Evolutionary conservation across 352 stramenopile genomes (phyloP).

Genomic region (Globisporangium cederbergense): DNA sequence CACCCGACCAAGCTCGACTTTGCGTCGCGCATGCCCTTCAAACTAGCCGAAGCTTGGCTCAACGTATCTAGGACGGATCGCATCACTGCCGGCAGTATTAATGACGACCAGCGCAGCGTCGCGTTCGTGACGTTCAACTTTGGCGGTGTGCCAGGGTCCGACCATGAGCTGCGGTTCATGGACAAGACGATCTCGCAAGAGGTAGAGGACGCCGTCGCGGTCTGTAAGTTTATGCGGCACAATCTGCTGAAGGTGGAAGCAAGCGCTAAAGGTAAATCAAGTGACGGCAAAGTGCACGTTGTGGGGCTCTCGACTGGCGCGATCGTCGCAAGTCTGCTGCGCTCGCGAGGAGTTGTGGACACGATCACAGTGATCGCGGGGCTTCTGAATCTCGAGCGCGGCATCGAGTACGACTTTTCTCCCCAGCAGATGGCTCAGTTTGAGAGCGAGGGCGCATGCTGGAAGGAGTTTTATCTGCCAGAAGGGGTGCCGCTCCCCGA

Average conservation of each 20-base stretch:
- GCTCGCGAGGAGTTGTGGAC: constrained; percentile 33
- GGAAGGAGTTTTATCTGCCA: constrained; percentile 72
- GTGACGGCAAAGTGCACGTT: constrained; percentile 35
- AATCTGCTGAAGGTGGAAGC: constrained; percentile 22
- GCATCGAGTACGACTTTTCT: constrained; percentile 60
- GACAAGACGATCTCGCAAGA: constrained; percentile 61
- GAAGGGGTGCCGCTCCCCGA: constrained; percentile 33
- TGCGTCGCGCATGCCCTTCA: constrained; percentile 51
- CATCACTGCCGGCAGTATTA: neutral
- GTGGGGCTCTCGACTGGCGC: constrained; percentile 72
- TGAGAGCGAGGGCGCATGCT: constrained; percentile 37
- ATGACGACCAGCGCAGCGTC: neutral
- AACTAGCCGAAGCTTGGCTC: constrained; percentile 56
- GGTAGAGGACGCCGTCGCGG: constrained; percentile 46
- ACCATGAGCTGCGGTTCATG: constrained; percentile 38
- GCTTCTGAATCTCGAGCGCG: constrained; percentile 42
- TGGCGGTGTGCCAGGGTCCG: constrained; percentile 56
- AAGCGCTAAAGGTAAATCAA: neutral
- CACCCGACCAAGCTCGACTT: constrained; percentile 50
- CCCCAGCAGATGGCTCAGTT: constrained; percentile 42
- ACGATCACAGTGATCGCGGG: constrained; percentile 61
- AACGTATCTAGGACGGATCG: neutral
- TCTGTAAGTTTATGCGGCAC: constrained; percentile 40
- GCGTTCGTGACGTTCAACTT: constrained; percentile 72
- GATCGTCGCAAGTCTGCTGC: constrained; percentile 60